Base-by-base conservation (phyloP, 78 protist species). In the Chrysochromulina parva region DNA sequence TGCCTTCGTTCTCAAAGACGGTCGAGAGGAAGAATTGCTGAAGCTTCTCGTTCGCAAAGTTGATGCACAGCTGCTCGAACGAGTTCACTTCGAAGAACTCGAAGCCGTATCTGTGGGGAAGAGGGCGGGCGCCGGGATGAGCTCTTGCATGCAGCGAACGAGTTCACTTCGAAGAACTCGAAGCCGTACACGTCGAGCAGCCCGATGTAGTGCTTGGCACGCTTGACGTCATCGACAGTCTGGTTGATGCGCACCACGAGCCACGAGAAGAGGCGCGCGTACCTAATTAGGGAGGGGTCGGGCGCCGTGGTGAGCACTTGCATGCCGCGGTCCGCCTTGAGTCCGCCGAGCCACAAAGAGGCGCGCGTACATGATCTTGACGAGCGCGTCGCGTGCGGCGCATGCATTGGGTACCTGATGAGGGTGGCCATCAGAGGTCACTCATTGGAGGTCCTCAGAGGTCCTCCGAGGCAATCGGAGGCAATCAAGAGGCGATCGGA, bases 131-230 rank as follows among this genome's bases (percentile, higher is more conserved):
- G 38, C 38, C 38, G 38, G 38, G 38, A 38, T 38, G 38, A 38
- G 38, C 38, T 38, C 38, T 38, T 38, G 38, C 38, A 38, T 38
- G 38, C 38, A 38, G 38, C 38, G 38, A 38, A 38, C 28, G 97
- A 94, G 95, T 97, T 97, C 93, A 69, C 81, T 95, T 95, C 92
- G 93, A 96, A 95, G 92, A 96, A 93, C 91, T 98, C 98, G 87
- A 98, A 98, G n/a, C 99, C 99, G 73, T 94, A 97, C 74, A 98
- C 96, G 93, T 98, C 99, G 16, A 97, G 94, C 24, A 98, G 26
- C 48, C 86, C 86, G 62, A 80, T 54, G 84, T 10, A 69, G 14
- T 24, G 38, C 78, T 13, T 7, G 28, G 62, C 13, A 7, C 13
- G 62, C 24, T 13, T 58, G 7, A 13, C 13, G 24, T 58, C 13